These are phyloP conservation scores for Quercus lobata DNA, from an alignment of 331 rosid genomes.

Conservation along the genomic window DNA sequence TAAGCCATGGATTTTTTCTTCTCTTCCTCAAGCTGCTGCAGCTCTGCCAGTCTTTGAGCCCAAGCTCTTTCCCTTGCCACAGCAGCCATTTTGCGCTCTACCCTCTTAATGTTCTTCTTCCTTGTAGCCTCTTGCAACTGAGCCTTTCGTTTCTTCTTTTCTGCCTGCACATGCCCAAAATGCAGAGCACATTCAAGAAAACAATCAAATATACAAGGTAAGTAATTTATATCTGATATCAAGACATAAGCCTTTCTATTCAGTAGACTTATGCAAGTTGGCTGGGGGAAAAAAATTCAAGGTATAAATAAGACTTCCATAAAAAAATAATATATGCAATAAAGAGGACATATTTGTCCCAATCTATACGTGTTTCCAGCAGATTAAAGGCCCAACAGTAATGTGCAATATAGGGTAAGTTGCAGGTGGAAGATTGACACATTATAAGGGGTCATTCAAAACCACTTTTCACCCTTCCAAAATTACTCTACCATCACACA, in stretches of 20 bases:
- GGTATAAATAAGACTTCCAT: background rate
- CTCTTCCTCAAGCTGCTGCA: constrained; percentile 74
- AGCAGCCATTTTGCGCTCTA: constrained; percentile 93
- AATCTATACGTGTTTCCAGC: background rate
- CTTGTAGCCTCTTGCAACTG: constrained; percentile 79
- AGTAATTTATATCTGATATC: background rate
- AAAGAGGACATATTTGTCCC: background rate
- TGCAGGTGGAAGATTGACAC: background rate
- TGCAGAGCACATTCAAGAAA: constrained; percentile 10
- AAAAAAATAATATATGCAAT: background rate
- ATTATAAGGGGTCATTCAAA: background rate
- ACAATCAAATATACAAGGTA: background rate
- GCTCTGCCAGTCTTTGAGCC: constrained; percentile 68
- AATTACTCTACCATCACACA: background rate
- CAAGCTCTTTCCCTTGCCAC: constrained; percentile 94
- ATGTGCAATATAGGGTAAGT: background rate
- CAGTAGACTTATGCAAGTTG: background rate
- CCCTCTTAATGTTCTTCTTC: constrained; percentile 62
- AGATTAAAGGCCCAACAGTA: background rate
- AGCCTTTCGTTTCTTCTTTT: constrained; percentile 70
- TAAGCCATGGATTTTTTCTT: constrained; percentile 55
- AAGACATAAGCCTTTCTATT: background rate
- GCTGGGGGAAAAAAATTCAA: background rate
- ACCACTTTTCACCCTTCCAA: background rate
- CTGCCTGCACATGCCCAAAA: constrained; percentile 46